Percentiles rank a stretch among this genome's conserved stretches.
phyloP scores from a whole-genome alignment of 129 eudicot species.

The Saposhnikovia divaricata region DNA sequence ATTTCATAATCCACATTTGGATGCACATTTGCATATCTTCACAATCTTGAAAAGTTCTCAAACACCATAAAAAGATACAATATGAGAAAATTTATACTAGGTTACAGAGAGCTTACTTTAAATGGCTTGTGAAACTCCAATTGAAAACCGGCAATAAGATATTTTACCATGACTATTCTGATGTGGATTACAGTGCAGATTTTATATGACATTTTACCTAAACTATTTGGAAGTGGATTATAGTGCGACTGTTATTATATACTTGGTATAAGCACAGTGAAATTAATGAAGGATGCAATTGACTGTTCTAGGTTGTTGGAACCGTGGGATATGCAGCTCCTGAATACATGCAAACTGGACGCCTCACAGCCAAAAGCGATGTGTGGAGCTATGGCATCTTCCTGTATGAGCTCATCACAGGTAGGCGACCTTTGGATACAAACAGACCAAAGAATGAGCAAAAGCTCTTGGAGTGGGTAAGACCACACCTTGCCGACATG shows the following conservation, averaged over 20 bases:
- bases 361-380: conserved; percentile 67
- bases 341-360: conserved; percentile 82
- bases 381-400: conserved; percentile 89
- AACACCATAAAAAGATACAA: background rate
- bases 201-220: background rate
- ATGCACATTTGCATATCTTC: background rate
- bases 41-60: background rate
- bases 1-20: background rate
- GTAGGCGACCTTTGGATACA: conserved; percentile 68
- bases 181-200: background rate
- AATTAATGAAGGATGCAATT: background rate
- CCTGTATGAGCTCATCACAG: conserved; percentile 79
- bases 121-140: background rate
- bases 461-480: conserved; percentile 59
- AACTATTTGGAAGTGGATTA: background rate
- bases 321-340: conserved; percentile 95
- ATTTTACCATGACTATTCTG: background rate
- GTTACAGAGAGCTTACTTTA: background rate
- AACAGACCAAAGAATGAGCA: conserved; percentile 63
- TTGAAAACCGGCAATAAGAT: background rate
- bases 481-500: conserved; percentile 50
- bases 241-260: background rate
- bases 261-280: background rate
- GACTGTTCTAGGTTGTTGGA: conserved; percentile 56
- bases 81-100: background rate